Conservation (phyloP, 164 flowering plant species). For the Liquidambar formosana region DNA sequence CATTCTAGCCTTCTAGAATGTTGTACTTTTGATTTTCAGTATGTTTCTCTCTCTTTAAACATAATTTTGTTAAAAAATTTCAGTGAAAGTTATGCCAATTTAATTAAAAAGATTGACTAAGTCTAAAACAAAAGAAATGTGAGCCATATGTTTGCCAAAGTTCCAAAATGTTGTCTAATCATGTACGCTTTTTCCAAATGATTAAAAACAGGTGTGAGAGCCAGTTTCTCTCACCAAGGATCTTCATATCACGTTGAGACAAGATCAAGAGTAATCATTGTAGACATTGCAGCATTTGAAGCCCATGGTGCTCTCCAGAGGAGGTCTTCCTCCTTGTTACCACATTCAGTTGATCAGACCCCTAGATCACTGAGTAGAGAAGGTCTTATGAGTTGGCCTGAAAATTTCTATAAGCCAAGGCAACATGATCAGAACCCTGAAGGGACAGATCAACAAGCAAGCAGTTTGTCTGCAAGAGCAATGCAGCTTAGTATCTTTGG, state of each 20-base stretch:
- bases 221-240: constrained; percentile 59
- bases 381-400: constrained; percentile 93
- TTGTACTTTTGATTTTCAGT: too few relatives aligned
- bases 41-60: too few relatives aligned
- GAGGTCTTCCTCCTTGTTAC: constrained; percentile 47
- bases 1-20: too few relatives aligned
- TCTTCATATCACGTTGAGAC: constrained; percentile 62
- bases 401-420: constrained; percentile 37
- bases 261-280: constrained; percentile 74
- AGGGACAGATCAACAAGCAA: constrained; percentile 28
- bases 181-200: neutral
- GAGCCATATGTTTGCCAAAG: neutral
- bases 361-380: constrained; percentile 48
- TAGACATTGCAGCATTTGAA: constrained; percentile 61
- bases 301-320: constrained; percentile 38
- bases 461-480: constrained; percentile 57
- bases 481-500: constrained; percentile 75
- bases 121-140: too few relatives aligned
- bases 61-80: too few relatives aligned
- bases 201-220: constrained; percentile 36
- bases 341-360: constrained; percentile 48
- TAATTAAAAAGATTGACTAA: too few relatives aligned
- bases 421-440: constrained; percentile 29
- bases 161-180: neutral
- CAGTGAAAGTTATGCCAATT: too few relatives aligned